Evolutionary conservation across 2,329 filamentous ascomycete genomes (phyloP), one percentile per base, ranked within the genome.

Genomic region (Blastomyces silverae): DNA sequence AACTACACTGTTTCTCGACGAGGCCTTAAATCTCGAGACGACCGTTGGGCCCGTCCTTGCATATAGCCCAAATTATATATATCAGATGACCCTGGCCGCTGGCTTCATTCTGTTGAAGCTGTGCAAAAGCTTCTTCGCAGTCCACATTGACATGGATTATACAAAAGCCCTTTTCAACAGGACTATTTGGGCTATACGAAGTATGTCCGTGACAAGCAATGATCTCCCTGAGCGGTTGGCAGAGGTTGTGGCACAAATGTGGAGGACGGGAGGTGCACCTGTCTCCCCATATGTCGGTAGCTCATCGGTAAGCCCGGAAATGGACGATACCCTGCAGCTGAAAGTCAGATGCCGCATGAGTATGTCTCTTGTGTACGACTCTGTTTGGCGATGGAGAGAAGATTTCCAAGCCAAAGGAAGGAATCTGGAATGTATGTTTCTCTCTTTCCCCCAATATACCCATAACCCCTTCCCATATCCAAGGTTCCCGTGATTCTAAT

Each of bases 351-450:
- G 85, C 66, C 81, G 87, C 17, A 88, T 87, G 81, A 87, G 85
- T 69, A 85, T 89, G 80, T 87, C 84, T 50, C 79, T 88, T 17
- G 81, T 89, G 0, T 88, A 84, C 70, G 87, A 89, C 73, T 86
- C 84, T 22, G 85, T 88, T 25, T 88, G 85, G 85, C 81, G 85
- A 64, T 89, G 86, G 86, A 80, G 85, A 66, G 83, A 85, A 69
- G 84, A 87, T 72, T 83, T 83, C 71, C 87, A 90, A 74, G 84
- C 88, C 60, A 83, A 86, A 74, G 89, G 87, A 60, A 84, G 87
- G 72, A 88, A 87, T 67, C 82, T 91, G 64, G 89, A 91, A 79
- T 83, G 89, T 91, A 82, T 80, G 85, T 79, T 39, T 56, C n/a
- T 58, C 15, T 25, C 56, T 65, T 6, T 61, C 60, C 65, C 58